Evolutionary conservation across 768 basidiomycete species (phyloP).

Genomic region (Filobasidium wieringae): DNA sequence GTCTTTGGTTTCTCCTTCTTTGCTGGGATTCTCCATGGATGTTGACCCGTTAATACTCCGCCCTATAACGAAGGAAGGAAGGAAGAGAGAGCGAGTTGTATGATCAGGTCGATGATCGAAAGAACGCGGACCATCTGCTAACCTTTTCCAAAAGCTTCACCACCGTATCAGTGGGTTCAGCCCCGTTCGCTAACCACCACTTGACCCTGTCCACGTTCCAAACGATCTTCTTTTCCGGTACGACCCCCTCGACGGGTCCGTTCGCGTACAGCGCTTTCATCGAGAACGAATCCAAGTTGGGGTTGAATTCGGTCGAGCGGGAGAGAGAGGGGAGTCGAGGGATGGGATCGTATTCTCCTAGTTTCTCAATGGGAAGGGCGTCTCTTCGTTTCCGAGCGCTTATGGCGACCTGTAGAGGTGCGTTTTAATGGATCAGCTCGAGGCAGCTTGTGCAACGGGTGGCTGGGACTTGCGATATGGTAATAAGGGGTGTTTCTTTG

Average conservation of each 20-base stretch:
- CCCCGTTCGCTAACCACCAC: slow-evolving; percentile 80
- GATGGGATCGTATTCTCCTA: slow-evolving; percentile 72
- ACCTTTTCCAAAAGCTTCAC: slow-evolving; percentile 33
- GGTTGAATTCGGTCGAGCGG: slow-evolving; percentile 23
- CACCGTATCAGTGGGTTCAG: slow-evolving; percentile 65
- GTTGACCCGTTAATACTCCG: slow-evolving; percentile 11
- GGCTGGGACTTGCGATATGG: slow-evolving; percentile 49
- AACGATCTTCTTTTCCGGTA: slow-evolving; percentile 54
- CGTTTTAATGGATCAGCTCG: background rate
- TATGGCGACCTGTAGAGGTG: slow-evolving; percentile 48
- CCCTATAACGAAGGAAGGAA: background rate
- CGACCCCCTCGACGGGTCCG: background rate
- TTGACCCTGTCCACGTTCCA: slow-evolving; percentile 86
- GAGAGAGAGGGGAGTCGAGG: slow-evolving; percentile 19
- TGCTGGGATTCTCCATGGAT: slow-evolving; percentile 8
- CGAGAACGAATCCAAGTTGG: slow-evolving; percentile 7
- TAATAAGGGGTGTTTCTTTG: slow-evolving; percentile 60
- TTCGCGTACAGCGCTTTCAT: background rate
- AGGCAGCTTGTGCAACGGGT: background rate
- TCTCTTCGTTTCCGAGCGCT: slow-evolving; percentile 60
- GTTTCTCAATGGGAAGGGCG: slow-evolving; percentile 71
- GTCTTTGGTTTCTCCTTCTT: background rate
- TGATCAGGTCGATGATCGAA: background rate
- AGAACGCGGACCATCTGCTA: background rate
- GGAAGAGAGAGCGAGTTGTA: background rate